These are phyloP conservation scores for Epichloe gansuensis DNA, from an alignment of 2,329 filamentous ascomycete species.

Conservation along the genomic window DNA sequence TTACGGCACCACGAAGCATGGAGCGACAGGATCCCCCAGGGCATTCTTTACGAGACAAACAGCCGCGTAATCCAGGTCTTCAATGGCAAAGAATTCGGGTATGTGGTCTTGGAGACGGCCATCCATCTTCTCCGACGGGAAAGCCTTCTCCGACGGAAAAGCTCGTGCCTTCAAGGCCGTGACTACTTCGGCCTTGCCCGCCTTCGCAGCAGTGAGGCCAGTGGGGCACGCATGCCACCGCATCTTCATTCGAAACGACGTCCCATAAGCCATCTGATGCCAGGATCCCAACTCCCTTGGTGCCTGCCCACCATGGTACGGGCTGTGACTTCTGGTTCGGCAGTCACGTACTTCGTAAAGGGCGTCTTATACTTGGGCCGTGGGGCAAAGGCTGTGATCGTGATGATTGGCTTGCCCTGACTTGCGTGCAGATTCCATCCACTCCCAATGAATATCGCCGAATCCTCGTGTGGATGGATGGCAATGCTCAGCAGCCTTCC, in stretches of 20 bases:
- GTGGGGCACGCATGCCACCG: constrained; percentile 41
- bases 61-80: constrained; percentile 64
- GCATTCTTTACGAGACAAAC: too few species aligned
- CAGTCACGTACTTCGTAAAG: constrained; percentile 45
- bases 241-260: constrained; percentile 41
- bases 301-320: constrained; percentile 30
- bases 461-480: constrained; percentile 54
- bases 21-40: too few species aligned
- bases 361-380: constrained; percentile 38
- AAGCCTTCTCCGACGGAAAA: too few species aligned
- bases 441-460: constrained; percentile 59
- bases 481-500: constrained; percentile 50
- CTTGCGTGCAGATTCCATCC: constrained; percentile 33
- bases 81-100: constrained; percentile 53
- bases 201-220: constrained; percentile 32
- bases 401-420: constrained; percentile 31
- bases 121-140: constrained; percentile 12
- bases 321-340: constrained; percentile 51
- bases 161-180: constrained; percentile 6
- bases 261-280: constrained; percentile 59
- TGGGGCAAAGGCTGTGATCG: constrained; percentile 29
- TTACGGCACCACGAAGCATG: too few species aligned
- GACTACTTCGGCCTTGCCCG: constrained; percentile 14
- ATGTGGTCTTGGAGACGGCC: constrained; percentile 14
- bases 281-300: constrained; percentile 47